Evolutionary conservation across 495 filamentous ascomycete species (phyloP).

Genomic region (Annulohypoxylon stygium): DNA sequence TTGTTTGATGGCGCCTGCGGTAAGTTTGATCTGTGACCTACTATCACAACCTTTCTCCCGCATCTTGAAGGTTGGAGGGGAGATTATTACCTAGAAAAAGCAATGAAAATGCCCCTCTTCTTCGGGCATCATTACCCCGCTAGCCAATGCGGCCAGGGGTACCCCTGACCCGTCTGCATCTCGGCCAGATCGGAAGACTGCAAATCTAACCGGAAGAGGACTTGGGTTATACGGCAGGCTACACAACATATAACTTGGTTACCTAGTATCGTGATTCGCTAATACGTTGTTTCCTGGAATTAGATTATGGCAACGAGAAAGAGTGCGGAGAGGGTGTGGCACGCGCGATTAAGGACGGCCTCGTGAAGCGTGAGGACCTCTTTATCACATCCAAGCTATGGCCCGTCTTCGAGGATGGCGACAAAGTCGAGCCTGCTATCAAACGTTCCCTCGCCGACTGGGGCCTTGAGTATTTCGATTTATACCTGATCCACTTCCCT

Average conservation of each 20-base stretch:
- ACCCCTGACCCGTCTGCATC: constrained; percentile 14
- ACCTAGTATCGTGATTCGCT: constrained; percentile 16
- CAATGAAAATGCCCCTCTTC: constrained; percentile 45
- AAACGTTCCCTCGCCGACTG: constrained; percentile 82
- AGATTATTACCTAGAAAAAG: constrained; percentile 31
- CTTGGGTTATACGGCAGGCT: background rate
- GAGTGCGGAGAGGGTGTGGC: constrained; percentile 87
- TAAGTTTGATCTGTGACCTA: constrained; percentile 56
- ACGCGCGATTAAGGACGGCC: constrained; percentile 85
- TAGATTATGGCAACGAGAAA: constrained; percentile 91
- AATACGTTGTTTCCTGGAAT: constrained; percentile 32
- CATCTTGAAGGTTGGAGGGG: constrained; percentile 22
- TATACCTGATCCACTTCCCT: constrained; percentile 88
- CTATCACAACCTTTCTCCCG: background rate
- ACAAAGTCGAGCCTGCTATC: constrained; percentile 78
- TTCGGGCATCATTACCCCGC: constrained; percentile 49
- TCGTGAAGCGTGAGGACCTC: constrained; percentile 88
- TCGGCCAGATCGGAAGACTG: constrained; percentile 26
- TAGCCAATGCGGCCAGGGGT: constrained; percentile 36
- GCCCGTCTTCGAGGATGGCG: constrained; percentile 86
- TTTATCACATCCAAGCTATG: constrained; percentile 95
- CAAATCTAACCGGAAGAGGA: constrained; percentile 28
- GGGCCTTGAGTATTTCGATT: constrained; percentile 87
- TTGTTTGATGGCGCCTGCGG: constrained; percentile 89
- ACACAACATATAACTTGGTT: constrained; percentile 27